A percentile compares a stretch with the other conserved stretches of the same genome.
These are phyloP conservation scores for Neurospora sp. DNA, from an alignment of 495 filamentous ascomycete species.

Conservation along the genomic window DNA sequence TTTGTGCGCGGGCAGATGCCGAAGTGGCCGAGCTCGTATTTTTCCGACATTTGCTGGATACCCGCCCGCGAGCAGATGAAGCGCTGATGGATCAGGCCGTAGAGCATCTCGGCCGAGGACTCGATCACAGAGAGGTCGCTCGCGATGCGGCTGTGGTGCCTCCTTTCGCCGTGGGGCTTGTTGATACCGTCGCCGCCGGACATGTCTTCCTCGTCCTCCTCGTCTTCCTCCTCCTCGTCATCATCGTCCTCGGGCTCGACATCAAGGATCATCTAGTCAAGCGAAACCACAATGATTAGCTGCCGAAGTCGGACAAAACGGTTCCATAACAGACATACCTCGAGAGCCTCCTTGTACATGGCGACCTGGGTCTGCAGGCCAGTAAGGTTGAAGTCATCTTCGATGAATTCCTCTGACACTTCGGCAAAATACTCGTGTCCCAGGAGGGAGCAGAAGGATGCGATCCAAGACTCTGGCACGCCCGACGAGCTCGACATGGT, in stretches of 20 bases:
- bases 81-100: slow-evolving; percentile 94
- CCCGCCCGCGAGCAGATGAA: slow-evolving; percentile 96
- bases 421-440: slow-evolving; percentile 99
- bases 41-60: slow-evolving; percentile 98
- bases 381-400: slow-evolving; percentile 98
- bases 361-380: slow-evolving; percentile 89
- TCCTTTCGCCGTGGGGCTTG: slow-evolving; percentile 47
- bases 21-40: slow-evolving; percentile 93
- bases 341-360: slow-evolving; percentile 93
- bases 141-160: slow-evolving; percentile 76
- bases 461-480: slow-evolving; percentile 91
- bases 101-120: slow-evolving; percentile 91
- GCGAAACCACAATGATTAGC: slow-evolving; percentile 20
- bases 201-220: slow-evolving; percentile 68
- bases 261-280: slow-evolving; percentile 85
- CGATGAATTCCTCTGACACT: slow-evolving; percentile 97
- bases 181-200: slow-evolving; percentile 42
- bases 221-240: slow-evolving; percentile 71
- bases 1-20: slow-evolving; percentile 83
- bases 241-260: slow-evolving; percentile 93
- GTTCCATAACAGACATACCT: slow-evolving; percentile 26
- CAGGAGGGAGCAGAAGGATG: slow-evolving; percentile 86
- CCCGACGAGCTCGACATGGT: slow-evolving; percentile 64
- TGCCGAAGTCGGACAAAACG: background rate
- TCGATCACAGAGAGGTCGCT: slow-evolving; percentile 92